Evolutionary conservation across 225 moss, liverwort and hornwort genomes (phyloP).

Genomic region (Physcomitrium patens): DNA sequence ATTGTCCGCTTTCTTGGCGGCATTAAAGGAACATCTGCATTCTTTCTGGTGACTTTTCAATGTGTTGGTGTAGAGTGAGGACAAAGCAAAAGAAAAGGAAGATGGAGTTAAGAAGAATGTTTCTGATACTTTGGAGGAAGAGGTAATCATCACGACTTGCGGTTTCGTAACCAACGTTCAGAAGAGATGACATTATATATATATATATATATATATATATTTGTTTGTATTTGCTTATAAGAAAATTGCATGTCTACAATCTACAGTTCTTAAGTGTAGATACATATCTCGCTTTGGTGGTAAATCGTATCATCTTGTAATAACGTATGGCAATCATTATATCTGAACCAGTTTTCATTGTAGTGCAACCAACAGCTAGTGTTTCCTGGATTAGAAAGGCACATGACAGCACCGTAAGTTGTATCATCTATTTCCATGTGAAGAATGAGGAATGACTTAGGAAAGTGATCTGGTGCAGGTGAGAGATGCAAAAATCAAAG

Average conservation of each 20-base stretch:
- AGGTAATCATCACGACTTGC: slow-evolving; percentile 39
- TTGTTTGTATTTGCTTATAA: background rate
- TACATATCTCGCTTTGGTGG: background rate
- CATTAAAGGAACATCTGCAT: too few species aligned
- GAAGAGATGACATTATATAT: background rate
- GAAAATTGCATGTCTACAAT: background rate
- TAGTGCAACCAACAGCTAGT: background rate
- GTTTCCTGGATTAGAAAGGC: background rate
- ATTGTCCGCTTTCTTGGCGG: background rate
- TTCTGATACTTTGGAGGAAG: slow-evolving; percentile 55
- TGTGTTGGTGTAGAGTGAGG: slow-evolving; percentile 44
- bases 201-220: too few species aligned
- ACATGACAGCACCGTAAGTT: background rate
- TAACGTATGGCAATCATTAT: background rate
- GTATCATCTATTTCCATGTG: background rate
- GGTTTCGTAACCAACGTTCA: background rate
- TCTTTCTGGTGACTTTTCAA: background rate
- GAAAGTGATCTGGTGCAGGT: slow-evolving; percentile 44
- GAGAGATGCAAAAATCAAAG: slow-evolving; percentile 69
- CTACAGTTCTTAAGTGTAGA: background rate
- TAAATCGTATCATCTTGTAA: background rate
- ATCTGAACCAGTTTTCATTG: background rate
- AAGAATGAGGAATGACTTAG: background rate
- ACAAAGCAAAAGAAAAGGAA: slow-evolving; percentile 64
- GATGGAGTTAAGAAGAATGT: slow-evolving; percentile 55